Base-by-base conservation (phyloP, 2,329 filamentous ascomycete genomes). In the Paraphoma chrysanthemicola region DNA sequence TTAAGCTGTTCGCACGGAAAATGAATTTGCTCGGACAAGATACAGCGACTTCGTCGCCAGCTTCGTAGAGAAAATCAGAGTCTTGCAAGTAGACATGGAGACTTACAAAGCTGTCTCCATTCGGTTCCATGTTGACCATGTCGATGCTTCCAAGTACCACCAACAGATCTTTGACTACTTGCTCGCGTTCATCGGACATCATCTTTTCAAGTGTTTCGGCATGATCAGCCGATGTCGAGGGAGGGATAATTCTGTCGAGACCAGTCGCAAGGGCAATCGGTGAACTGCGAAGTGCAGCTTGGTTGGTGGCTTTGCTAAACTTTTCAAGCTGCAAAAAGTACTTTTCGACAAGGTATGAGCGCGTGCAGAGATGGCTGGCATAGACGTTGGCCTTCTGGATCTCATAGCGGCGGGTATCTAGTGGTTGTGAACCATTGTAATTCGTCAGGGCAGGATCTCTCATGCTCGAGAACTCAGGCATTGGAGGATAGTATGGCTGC, bases 331-430 rank as follows among this genome's bases (percentile, higher is more conserved):
- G 82, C 65, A 88, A 88, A 75, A 92, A 92, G 77, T 94, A 96
- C 62, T 93, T 89, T 73, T 96, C 92, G 0, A 96, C 91, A 54
- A 94, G 87, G 72, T 92, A 93, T 0, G 91, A 94, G 23, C 93
- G 85, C 0, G 92, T 96, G 2, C 89, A 88, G 9, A 97, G 81
- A 68, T 93, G 90, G 6, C 90, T 94, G 2, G 89, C 87, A 70
- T 94, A 92, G 39, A 97, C 91, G 73, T 96, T 96, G 6, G 92
- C 91, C 73, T 96, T 96, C 73, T 96, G 92, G 30, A 97, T 95
- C 77, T 96, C 93, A 63, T 89, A 92, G 38, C 78, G 75, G 6
- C 80, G 76, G 39, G 78, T 70, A 56, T 80, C 78, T 1, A 72
- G 68, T 11, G 67, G 59, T 39, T 77, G 72, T 2, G 63, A 16